Conservation (phyloP, 805 yeast genomes). For the Wickerhamomyces kurtzmanii region DNA sequence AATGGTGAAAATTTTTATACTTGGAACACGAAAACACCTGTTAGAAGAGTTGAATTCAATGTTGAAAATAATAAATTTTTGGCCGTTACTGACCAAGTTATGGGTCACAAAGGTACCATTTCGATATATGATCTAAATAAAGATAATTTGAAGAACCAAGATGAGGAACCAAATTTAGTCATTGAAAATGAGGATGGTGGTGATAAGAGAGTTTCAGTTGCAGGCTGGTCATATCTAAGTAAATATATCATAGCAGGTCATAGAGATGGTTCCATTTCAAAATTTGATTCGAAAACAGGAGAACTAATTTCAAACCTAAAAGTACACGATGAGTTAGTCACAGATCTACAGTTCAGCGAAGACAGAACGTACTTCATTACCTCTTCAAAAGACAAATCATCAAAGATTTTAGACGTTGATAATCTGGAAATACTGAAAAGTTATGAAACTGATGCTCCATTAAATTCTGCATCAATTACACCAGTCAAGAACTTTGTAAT, state of each 20-base stretch:
- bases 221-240: constrained; percentile 78
- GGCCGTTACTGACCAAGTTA: constrained; percentile 81
- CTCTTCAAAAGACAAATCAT: constrained; percentile 84
- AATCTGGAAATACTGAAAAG: constrained; percentile 62
- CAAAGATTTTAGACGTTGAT: constrained; percentile 72
- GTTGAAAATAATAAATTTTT: constrained; percentile 62
- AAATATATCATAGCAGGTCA: constrained; percentile 77
- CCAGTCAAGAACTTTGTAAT: constrained; percentile 88
- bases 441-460: constrained; percentile 82
- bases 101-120: constrained; percentile 80
- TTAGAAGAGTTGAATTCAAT: constrained; percentile 79
- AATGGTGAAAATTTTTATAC: constrained; percentile 69
- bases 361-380: constrained; percentile 89
- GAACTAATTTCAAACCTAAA: constrained; percentile 46
- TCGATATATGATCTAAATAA: constrained; percentile 53
- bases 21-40: constrained; percentile 77
- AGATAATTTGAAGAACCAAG: constrained; percentile 35
- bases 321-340: constrained; percentile 70
- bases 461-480: constrained; percentile 92
- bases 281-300: constrained; percentile 71
- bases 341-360: constrained; percentile 84
- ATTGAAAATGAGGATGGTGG: constrained; percentile 53
- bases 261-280: constrained; percentile 76
- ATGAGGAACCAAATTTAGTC: constrained; percentile 43
- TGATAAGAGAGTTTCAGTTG: constrained; percentile 65